Evolutionary conservation across 768 basidiomycete genomes (phyloP), one percentile per base, ranked within the genome.

Genomic region (Leccinum rimulosum): DNA sequence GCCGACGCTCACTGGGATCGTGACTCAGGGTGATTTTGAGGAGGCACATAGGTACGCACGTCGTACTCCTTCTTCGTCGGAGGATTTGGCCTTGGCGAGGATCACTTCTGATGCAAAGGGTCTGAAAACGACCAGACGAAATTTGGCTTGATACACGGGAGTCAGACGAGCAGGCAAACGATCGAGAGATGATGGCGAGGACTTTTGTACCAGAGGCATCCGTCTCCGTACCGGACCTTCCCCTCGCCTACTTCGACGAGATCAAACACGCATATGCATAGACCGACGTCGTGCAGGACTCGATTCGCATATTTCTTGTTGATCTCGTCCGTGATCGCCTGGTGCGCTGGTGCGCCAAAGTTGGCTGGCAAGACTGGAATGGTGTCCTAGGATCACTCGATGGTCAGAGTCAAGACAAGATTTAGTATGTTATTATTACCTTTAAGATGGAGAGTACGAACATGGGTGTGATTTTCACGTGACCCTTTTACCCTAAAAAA

Each of bases 291-390:
- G 67, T 95, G 91, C 17, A 98, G 76, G 50, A 95, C 85, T 55
- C 89, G 84, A 71, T 98, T 98, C 5, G 96, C 91, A 64, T 96
- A 98, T 74, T 97, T 97, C 72, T 91, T 91, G 79, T 98, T 95
- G 63, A 98, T 79, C 67, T 94, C 91, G 60, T 87, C 83, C 28
- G 82, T 87, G 64, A 98, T 82, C 0, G 94, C 92, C 50, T 89
- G 84, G 50, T 90, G 88, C 43, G 85, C 81, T 1, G 90, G 86
- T 1, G 85, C 77, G 7, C 84, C 88, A 68, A 97, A 98, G 64
- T 93, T 84, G n/a, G 84, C 80, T 8, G 96, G 93, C 52, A 89
- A 86, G n/a, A 99, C 80, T 2, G 92, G 84, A 38, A 98, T 84
- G 2, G 91, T 96, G 74, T 99, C 96, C 94, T 96, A 31, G 7